phyloP scores from a whole-genome alignment of 805 yeast genomes.

The Yamadazyma phyllophila region DNA sequence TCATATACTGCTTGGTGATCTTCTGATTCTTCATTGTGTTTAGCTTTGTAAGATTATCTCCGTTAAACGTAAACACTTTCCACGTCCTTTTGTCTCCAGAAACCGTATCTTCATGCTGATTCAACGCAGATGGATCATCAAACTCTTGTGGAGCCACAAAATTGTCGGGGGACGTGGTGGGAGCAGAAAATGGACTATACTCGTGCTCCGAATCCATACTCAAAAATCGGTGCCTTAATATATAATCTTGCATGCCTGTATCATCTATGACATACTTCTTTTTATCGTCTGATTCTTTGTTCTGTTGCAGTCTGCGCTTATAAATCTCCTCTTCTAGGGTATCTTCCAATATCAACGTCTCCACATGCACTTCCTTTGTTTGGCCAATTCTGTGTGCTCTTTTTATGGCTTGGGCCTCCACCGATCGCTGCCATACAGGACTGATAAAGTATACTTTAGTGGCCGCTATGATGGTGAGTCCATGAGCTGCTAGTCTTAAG shows the following conservation, averaged over 20 bases:
- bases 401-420: slow-evolving; percentile 75
- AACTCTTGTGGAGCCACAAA: slow-evolving; percentile 2
- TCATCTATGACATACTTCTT: slow-evolving; percentile 53
- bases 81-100: slow-evolving; percentile 18
- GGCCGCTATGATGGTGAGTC: slow-evolving; percentile 65
- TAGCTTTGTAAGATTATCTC: slow-evolving; percentile 28
- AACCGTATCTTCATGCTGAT: slow-evolving; percentile 12
- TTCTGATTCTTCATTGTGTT: slow-evolving; percentile 22
- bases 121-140: slow-evolving; percentile 12
- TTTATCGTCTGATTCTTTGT: slow-evolving; percentile 10
- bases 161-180: slow-evolving; percentile 10
- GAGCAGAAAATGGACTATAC: slow-evolving; percentile 34
- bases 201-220: slow-evolving; percentile 27
- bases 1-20: slow-evolving; percentile 17
- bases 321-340: slow-evolving; percentile 72
- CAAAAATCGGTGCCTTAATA: slow-evolving; percentile 50
- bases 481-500: slow-evolving; percentile 64
- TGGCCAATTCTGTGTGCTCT: slow-evolving; percentile 80
- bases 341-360: slow-evolving; percentile 58
- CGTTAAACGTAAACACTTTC: slow-evolving; percentile 29
- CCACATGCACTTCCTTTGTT: slow-evolving; percentile 60
- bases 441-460: slow-evolving; percentile 67
- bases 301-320: slow-evolving; percentile 28
- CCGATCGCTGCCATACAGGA: slow-evolving; percentile 67
- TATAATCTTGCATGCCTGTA: slow-evolving; percentile 54